Percentiles rank a stretch among this genome's conserved stretches.
Evolutionary conservation across 1,284 basidiomycete species (phyloP).

Genomic region (Irpex sp.): DNA sequence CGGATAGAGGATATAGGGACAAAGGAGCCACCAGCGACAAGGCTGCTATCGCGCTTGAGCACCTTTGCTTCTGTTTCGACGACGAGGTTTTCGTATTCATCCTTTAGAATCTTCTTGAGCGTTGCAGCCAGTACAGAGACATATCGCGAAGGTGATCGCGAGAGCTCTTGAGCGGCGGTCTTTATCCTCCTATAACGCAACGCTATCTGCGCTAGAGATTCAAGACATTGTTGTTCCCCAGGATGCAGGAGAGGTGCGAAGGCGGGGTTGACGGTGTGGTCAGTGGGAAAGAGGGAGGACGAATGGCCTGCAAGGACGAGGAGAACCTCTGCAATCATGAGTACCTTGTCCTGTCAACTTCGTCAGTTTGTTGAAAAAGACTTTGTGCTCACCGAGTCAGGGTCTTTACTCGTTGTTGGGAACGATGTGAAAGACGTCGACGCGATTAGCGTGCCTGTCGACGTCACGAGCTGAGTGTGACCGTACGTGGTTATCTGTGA

Average conservation of each 20-base stretch:
- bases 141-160: constrained; percentile 68
- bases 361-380: neutral
- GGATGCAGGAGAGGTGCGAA: constrained; percentile 78
- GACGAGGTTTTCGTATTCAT: constrained; percentile 79
- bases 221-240: constrained; percentile 79
- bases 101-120: constrained; percentile 66
- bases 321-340: constrained; percentile 83
- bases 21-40: constrained; percentile 74
- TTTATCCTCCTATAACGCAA: constrained; percentile 71
- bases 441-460: neutral
- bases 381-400: constrained; percentile 3
- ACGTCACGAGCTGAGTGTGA: neutral
- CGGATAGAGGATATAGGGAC: constrained; percentile 81
- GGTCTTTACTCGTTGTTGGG: neutral
- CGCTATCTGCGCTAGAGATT: constrained; percentile 70
- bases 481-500: neutral
- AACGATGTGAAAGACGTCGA: neutral
- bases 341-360: constrained; percentile 12
- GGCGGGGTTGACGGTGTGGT: constrained; percentile 57
- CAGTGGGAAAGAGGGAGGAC: constrained; percentile 71
- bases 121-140: constrained; percentile 73
- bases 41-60: constrained; percentile 61
- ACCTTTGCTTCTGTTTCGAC: constrained; percentile 80
- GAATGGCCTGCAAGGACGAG: constrained; percentile 81
- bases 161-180: constrained; percentile 44